phyloP scores from a whole-genome alignment of 106 monocot genomes.

The Cymbidium sinense region DNA sequence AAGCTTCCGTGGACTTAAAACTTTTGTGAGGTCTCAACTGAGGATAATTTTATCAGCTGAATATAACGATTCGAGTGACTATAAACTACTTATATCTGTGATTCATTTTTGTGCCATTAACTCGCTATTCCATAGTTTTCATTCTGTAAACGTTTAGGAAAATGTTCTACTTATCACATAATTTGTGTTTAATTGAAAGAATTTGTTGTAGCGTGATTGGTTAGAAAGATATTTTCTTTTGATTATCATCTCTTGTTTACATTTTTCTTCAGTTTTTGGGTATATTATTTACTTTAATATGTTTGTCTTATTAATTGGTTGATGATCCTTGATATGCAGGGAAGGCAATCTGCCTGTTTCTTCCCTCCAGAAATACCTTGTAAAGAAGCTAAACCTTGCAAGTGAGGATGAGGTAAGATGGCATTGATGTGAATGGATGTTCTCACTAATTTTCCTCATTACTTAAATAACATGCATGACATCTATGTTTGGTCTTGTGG shows the following conservation, averaged over 20 bases:
- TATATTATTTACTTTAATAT: neutral
- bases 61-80: no score
- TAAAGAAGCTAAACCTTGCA: conserved; percentile 35
- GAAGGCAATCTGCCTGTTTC: conserved; percentile 38
- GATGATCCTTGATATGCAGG: conserved; percentile 10
- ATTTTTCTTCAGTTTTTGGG: neutral
- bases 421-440: neutral
- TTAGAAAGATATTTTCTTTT: neutral
- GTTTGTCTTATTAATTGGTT: neutral
- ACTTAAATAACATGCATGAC: neutral
- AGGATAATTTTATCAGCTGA: no score
- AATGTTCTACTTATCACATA: no score
- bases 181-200: no score
- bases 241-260: neutral
- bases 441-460: neutral
- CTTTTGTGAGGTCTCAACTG: no score
- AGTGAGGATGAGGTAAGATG: conserved; percentile 41
- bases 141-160: no score
- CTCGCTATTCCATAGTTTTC: no score
- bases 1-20: no score
- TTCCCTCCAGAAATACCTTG: conserved; percentile 40
- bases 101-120: no score
- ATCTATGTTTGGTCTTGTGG: neutral
- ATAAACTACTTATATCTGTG: no score
- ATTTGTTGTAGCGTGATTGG: neutral